Conservation (phyloP, 2,329 filamentous ascomycete genomes). For the Ophiostoma piceae region DNA sequence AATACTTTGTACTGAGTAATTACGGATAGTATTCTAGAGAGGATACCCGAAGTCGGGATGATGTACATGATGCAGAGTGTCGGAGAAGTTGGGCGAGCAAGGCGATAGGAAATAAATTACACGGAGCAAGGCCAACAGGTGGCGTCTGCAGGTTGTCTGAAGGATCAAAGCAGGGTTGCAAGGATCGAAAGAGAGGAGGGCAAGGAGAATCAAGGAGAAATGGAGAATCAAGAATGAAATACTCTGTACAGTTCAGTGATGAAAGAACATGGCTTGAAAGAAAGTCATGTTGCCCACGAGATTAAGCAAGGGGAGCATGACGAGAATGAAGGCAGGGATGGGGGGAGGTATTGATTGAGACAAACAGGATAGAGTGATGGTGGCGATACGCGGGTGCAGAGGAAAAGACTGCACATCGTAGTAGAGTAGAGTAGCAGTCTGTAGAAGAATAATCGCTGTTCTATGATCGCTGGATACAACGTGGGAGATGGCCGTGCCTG, state of each 20-base stretch:
- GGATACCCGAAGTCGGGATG: too few species aligned
- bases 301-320: constrained; percentile 1
- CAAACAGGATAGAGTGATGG: too few species aligned
- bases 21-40: too few species aligned
- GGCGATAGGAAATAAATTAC: not conserved
- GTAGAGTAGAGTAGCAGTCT: not conserved
- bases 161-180: not conserved
- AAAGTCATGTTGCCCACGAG: not conserved
- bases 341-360: not conserved
- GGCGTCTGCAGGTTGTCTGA: not conserved
- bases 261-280: not conserved
- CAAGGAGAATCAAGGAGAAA: not conserved
- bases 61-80: not conserved
- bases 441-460: not conserved
- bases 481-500: not conserved
- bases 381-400: not conserved
- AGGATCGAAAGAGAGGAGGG: not conserved
- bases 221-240: not conserved
- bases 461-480: not conserved
- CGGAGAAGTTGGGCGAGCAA: not conserved
- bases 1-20: not conserved
- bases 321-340: not conserved
- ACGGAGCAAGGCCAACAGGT: not conserved
- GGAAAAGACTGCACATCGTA: not conserved
- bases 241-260: not conserved